Percentiles rank a stretch among this genome's conserved stretches.
phyloP scores from a whole-genome alignment of 495 filamentous ascomycete genomes.

The Penicillium flavigenum region DNA sequence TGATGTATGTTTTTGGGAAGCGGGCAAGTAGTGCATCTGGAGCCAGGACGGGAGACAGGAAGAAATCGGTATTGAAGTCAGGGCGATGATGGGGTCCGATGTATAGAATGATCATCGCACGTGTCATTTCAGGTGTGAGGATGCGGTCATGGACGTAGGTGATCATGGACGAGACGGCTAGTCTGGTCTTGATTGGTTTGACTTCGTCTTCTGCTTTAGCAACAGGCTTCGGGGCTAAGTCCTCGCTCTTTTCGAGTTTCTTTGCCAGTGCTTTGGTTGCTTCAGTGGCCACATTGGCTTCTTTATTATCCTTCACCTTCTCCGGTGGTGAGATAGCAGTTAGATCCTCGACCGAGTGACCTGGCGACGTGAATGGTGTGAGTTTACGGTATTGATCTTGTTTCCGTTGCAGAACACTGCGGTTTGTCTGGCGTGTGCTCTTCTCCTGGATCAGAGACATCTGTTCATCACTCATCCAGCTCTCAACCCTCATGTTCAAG shows the following conservation, averaged over 20 bases:
- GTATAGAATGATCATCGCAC: constrained; percentile 98
- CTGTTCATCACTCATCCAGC: constrained; percentile 98
- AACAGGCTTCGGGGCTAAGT: constrained; percentile 30
- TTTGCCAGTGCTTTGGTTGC: constrained; percentile 30
- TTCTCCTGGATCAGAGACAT: constrained; percentile 91
- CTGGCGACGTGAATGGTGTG: constrained; percentile 62
- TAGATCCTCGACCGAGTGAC: constrained; percentile 57
- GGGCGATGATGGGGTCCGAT: constrained; percentile 90
- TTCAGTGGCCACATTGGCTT: constrained; percentile 28
- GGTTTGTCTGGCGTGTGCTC: constrained; percentile 71
- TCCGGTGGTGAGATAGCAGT: constrained; percentile 23
- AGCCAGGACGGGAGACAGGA: constrained; percentile 84
- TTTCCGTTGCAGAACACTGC: constrained; percentile 72
- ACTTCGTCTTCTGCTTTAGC: constrained; percentile 53
- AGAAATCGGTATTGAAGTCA: constrained; percentile 87
- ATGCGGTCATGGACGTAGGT: constrained; percentile 97
- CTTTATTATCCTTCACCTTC: constrained; percentile 42
- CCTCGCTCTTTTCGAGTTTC: constrained; percentile 25
- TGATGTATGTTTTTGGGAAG: constrained; percentile 89
- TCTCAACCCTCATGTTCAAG: constrained; percentile 94
- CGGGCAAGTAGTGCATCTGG: constrained; percentile 76
- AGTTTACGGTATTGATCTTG: constrained; percentile 64
- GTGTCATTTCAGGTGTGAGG: constrained; percentile 96
- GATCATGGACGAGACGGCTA: constrained; percentile 93
- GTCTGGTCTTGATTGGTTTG: constrained; percentile 74